A percentile compares a stretch with the other conserved stretches of the same genome.
Evolutionary conservation across 1,139 yeast species (phyloP).

Genomic region (Kluyveromyces marxianus): DNA sequence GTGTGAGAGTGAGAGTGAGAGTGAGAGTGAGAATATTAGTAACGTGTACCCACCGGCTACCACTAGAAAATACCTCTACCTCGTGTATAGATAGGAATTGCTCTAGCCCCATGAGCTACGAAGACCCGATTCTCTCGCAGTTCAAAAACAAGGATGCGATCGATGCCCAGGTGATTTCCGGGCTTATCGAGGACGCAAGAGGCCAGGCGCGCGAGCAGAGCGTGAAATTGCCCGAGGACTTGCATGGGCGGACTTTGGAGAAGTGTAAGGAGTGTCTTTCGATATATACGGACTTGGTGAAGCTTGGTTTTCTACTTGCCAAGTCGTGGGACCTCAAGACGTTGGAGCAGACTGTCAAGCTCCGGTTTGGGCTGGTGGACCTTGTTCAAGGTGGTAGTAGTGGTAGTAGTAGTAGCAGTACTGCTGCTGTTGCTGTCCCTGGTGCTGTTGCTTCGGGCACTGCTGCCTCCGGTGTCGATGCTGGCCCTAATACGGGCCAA

Average conservation of each 20-base stretch:
- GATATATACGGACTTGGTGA: slow-evolving; percentile 17
- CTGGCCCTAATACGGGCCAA: not conserved
- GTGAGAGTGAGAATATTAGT: too few species aligned
- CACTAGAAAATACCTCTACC: too few species aligned
- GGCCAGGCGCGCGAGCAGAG: not conserved
- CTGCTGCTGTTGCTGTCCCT: too few species aligned
- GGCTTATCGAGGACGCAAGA: slow-evolving; percentile 8
- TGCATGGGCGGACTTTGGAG: slow-evolving; percentile 1
- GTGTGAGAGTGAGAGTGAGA: too few species aligned
- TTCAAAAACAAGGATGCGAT: slow-evolving; percentile 8
- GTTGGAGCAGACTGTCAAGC: slow-evolving; percentile 16
- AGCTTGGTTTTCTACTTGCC: slow-evolving; percentile 16
- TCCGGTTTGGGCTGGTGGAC: slow-evolving; percentile 16
- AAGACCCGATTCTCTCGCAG: slow-evolving; percentile 12
- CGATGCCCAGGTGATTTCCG: slow-evolving; percentile 7
- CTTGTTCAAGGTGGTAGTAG: too few species aligned
- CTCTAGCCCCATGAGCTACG: slow-evolving; percentile 6
- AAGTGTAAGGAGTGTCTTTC: slow-evolving; percentile 10
- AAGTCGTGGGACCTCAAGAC: slow-evolving; percentile 22
- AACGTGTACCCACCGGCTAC: too few species aligned
- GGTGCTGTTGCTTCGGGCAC: too few species aligned
- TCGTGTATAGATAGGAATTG: too few species aligned
- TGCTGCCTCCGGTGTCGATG: too few species aligned
- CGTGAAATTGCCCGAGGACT: not conserved
- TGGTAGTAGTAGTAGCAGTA: too few species aligned